phyloP scores from a whole-genome alignment of 306 rosid genomes.

The Medicago truncatula region MtrunA17r5.0-ANR NC_053046.1:39223501-39224000 shows the following conservation, averaged over 20 bases:
- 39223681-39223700: constrained; percentile 79
- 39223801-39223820: constrained; percentile 54
- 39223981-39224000: neutral
- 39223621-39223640: constrained; percentile 46
- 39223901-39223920: constrained; percentile 1
- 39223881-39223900: neutral
- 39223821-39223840: constrained; percentile 67
- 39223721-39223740: constrained; percentile 54
- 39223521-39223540: constrained; percentile 64
- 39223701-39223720: constrained; percentile 68
- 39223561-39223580: neutral
- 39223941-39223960: neutral
- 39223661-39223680: constrained; percentile 76
- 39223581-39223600: neutral
- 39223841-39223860: constrained; percentile 49
- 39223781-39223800: constrained; percentile 79
- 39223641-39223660: constrained; percentile 66
- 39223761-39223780: constrained; percentile 69
- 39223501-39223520: constrained; percentile 78
- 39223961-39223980: neutral
- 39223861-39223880: constrained; percentile 23
- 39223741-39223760: constrained; percentile 92
- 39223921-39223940: neutral
- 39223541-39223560: constrained; percentile 62
- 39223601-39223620: neutral